Base-by-base conservation (phyloP, 2,329 filamentous ascomycete genomes). In the Chalaropsis ovoidea region DNA sequence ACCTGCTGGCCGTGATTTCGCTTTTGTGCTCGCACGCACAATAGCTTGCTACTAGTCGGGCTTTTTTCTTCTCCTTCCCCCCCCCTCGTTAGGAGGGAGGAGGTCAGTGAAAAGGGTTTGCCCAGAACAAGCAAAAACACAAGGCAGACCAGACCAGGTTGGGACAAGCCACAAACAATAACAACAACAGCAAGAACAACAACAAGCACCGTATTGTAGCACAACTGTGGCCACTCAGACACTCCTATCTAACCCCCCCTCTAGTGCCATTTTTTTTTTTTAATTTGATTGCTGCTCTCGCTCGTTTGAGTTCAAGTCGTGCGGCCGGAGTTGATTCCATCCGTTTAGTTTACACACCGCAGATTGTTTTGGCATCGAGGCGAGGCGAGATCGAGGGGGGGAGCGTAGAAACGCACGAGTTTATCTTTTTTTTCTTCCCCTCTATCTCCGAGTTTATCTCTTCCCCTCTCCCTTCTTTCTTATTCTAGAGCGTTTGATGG, bases 1-100 rank as follows among this genome's bases (percentile, higher is more conserved):
- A 58, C 39, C 24, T 39, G 54, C 17, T 58, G 27, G 24, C 27
- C 54, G 39, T 58, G 54, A 58, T 58, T 39, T 58, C 54, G 54
- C 54, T 58, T 58, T 58, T 17, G 17, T 39, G 24, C 27, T 58
- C 27, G 54, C 54, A 58, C 54, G 54, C 54, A 58, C 54, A 58
- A 58, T 58, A 58, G 54, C 54, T 58, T 58, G 24, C 54, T 58
- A 58, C 52, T 58, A 58, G 54, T 58, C 54, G 54, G 54, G 54
- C 54, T 58, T 58, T 58, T 58, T 35, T 35, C 22, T 31, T 56
- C 22, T 35, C 31, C 3, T 7, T 10, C 8, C 35, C 35, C 35
- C 8, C 35, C 24, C n/a, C 10, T 58, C 47, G n/a, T 58, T n/a
- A 58, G 15, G 49, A 27, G 13, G 24, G 27, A 17, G 52, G 52